Conservation (phyloP, 495 filamentous ascomycete species). For the Corynascus novoguineensis region DNA sequence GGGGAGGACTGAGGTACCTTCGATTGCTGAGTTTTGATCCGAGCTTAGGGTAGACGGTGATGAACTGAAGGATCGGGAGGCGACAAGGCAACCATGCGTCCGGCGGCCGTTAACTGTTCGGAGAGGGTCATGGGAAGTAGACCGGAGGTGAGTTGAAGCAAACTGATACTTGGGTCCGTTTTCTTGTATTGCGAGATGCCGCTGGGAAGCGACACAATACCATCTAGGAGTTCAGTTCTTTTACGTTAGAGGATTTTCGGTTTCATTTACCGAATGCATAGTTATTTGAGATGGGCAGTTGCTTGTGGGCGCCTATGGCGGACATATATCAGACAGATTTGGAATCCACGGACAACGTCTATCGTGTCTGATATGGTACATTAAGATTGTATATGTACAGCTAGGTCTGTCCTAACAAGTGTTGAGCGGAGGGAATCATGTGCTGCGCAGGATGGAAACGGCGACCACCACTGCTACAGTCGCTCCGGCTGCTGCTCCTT, state of each 20-base stretch:
- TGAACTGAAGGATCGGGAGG: not conserved
- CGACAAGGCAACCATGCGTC: not conserved
- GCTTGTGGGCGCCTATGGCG: not conserved
- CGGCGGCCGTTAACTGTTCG: not conserved
- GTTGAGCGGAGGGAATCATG: not conserved
- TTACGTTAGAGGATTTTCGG: no score
- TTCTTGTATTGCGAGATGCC: slow-evolving; percentile 2
- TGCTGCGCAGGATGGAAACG: slow-evolving; percentile 46
- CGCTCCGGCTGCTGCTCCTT: slow-evolving; percentile 69
- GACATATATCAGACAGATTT: not conserved
- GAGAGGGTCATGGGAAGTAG: not conserved
- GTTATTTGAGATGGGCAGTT: not conserved
- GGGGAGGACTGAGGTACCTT: not conserved
- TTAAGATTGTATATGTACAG: slow-evolving; percentile 7
- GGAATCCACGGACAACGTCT: not conserved
- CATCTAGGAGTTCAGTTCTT: not conserved
- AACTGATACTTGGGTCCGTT: not conserved
- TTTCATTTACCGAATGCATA: not conserved
- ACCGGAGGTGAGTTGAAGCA: not conserved
- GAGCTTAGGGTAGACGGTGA: not conserved
- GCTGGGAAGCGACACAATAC: not conserved
- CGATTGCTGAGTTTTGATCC: not conserved
- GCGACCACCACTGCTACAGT: slow-evolving; percentile 56
- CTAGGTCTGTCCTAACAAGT: not conserved
- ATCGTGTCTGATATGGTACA: not conserved